These are phyloP conservation scores for Neurospora sp. DNA, from an alignment of 495 filamentous ascomycete species.

Conservation along the genomic window DNA sequence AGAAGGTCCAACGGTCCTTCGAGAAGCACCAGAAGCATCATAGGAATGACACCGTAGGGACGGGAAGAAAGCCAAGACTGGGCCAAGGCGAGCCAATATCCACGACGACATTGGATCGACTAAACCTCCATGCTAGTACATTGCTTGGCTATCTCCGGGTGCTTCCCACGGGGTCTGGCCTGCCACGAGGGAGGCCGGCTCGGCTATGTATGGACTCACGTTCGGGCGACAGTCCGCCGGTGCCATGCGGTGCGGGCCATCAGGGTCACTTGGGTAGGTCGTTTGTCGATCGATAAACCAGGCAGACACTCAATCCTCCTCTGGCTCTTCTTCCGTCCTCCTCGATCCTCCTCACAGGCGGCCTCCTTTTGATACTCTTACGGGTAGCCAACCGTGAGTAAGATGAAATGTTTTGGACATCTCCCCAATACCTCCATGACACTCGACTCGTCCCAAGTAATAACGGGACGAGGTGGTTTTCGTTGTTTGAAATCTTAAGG, in stretches of 20 bases:
- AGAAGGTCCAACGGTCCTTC: neutral
- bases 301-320: neutral
- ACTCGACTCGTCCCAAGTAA: neutral
- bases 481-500: neutral
- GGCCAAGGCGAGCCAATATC: neutral
- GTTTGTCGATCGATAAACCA: neutral
- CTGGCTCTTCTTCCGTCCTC: neutral
- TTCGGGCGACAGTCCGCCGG: neutral
- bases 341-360: neutral
- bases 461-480: neutral
- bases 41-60: neutral
- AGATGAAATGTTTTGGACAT: neutral
- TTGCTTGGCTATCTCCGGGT: neutral
- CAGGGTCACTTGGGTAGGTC: neutral
- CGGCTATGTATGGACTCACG: neutral
- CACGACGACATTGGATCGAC: neutral
- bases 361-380: neutral
- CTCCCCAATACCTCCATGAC: neutral
- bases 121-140: neutral
- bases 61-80: neutral
- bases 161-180: neutral
- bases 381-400: neutral
- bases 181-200: neutral
- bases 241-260: neutral
- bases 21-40: neutral